Conservation (phyloP, 139 green algal genomes). For the Asterochloris sp. region DNA sequence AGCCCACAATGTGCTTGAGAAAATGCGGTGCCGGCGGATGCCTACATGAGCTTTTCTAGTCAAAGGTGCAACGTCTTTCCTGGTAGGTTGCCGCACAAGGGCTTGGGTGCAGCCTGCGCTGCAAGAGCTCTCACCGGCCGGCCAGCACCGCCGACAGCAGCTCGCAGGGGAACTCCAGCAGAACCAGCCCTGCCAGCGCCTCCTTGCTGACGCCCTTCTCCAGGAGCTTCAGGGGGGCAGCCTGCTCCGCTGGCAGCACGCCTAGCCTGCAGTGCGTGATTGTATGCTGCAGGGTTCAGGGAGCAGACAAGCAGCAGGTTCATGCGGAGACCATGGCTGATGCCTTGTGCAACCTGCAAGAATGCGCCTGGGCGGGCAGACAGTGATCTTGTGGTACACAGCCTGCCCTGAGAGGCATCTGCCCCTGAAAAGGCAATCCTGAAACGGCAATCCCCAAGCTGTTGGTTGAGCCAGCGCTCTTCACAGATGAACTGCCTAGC, state of each 20-base stretch:
- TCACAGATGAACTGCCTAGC: too few species aligned
- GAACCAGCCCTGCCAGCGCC: conserved; percentile 69
- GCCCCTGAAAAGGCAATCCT: too few species aligned
- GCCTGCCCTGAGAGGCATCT: not conserved
- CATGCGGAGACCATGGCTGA: not conserved
- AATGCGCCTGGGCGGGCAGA: too few species aligned
- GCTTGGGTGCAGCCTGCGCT: too few species aligned
- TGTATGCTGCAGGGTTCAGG: too few species aligned
- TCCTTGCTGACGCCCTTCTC: conserved; percentile 88
- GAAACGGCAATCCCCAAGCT: too few species aligned
- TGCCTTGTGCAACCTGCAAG: not conserved
- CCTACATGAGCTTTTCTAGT: too few species aligned
- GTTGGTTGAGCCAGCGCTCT: too few species aligned
- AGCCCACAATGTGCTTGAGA: too few species aligned
- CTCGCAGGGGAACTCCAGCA: conserved; percentile 85
- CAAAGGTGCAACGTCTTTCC: too few species aligned
- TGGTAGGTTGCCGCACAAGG: too few species aligned
- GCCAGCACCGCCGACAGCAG: conserved; percentile 79
- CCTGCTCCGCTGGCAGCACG: conserved; percentile 53
- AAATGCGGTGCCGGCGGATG: too few species aligned
- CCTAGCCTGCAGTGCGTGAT: conserved; percentile 49
- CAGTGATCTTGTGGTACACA: not conserved
- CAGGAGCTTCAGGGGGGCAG: conserved; percentile 80
- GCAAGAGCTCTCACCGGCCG: conserved; percentile 53
- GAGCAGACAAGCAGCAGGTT: not conserved